These are phyloP conservation scores for Monosiga brevicollis DNA, from an alignment of 78 protist species.

Conservation along the genomic window DNA sequence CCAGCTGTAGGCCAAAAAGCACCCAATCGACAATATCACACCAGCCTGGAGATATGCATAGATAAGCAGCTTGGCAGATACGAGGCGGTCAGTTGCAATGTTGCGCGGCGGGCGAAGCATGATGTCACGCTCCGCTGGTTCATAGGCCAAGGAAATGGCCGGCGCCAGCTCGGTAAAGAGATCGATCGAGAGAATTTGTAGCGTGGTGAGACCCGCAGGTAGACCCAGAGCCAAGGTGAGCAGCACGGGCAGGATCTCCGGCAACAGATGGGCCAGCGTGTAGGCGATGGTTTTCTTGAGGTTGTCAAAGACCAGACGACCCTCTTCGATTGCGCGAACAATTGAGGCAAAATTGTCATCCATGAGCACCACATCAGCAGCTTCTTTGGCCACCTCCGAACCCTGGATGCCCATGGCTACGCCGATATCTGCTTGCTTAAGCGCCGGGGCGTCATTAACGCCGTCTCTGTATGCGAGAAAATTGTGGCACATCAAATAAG, in stretches of 20 bases:
- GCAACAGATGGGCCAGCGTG: slow-evolving; percentile 74
- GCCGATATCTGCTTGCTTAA: slow-evolving; percentile 89
- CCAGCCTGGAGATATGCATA: slow-evolving; percentile 69
- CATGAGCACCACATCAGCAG: slow-evolving; percentile 85
- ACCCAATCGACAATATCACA: slow-evolving; percentile 50
- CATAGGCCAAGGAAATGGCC: slow-evolving; percentile 86
- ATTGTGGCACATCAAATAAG: not conserved
- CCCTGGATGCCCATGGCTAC: slow-evolving; percentile 91
- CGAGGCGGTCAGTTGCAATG: slow-evolving; percentile 60
- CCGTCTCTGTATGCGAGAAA: slow-evolving; percentile 60
- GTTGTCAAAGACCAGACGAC: slow-evolving; percentile 88
- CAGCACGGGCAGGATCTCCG: slow-evolving; percentile 87
- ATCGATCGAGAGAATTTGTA: slow-evolving; percentile 76
- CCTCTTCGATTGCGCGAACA: slow-evolving; percentile 69
- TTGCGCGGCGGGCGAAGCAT: slow-evolving; percentile 83
- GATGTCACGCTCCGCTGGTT: slow-evolving; percentile 75
- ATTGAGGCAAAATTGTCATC: slow-evolving; percentile 93
- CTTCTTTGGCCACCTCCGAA: slow-evolving; percentile 86
- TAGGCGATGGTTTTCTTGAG: slow-evolving; percentile 89
- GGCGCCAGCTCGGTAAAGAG: slow-evolving; percentile 88
- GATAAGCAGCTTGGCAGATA: slow-evolving; percentile 37
- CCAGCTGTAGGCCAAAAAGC: slow-evolving; percentile 41
- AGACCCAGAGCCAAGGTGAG: slow-evolving; percentile 55
- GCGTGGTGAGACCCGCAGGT: slow-evolving; percentile 41
- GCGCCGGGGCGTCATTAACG: slow-evolving; percentile 96